phyloP scores from a whole-genome alignment of 352 stramenopile genomes.

The Phytopythium montanum region DNA sequence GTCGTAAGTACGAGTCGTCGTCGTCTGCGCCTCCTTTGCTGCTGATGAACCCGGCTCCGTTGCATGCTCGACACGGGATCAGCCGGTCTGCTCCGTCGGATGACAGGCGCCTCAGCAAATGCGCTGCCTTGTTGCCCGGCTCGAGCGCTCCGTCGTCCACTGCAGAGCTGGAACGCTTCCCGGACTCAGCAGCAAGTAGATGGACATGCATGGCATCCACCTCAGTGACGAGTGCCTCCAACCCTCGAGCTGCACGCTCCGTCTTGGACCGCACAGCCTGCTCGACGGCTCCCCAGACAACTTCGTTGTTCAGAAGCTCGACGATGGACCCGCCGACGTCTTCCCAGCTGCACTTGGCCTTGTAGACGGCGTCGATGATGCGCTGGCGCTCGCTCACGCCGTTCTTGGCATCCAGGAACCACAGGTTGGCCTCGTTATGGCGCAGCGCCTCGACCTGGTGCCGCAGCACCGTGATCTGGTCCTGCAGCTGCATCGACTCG shows the following conservation, averaged over 20 bases:
- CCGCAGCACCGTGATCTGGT: conserved; percentile 37
- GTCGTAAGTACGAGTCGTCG: conserved; percentile 51
- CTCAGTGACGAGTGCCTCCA: conserved; percentile 43
- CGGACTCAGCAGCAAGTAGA: neutral
- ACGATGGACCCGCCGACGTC: conserved; percentile 47
- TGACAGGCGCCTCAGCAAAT: neutral
- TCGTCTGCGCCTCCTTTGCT: conserved; percentile 11
- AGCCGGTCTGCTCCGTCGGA: conserved; percentile 16
- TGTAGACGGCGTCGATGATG: conserved; percentile 51
- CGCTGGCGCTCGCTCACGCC: conserved; percentile 45
- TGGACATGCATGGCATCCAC: conserved; percentile 19
- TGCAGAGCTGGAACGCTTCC: neutral
- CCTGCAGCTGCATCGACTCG: conserved; percentile 47
- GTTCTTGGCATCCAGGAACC: conserved; percentile 38
- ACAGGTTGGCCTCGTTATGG: conserved; percentile 24
- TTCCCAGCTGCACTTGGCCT: conserved; percentile 48
- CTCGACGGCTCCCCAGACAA: conserved; percentile 55
- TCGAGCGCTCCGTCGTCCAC: neutral
- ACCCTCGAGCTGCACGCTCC: conserved; percentile 26
- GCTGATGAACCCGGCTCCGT: conserved; percentile 49
- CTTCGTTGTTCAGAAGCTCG: conserved; percentile 62
- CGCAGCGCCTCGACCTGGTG: conserved; percentile 34
- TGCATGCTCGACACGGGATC: conserved; percentile 50
- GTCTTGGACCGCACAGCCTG: conserved; percentile 40
- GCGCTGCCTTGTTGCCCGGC: neutral